Evolutionary conservation across 345 rosid species (phyloP).

Genomic region (Sonneratia alba): DNA sequence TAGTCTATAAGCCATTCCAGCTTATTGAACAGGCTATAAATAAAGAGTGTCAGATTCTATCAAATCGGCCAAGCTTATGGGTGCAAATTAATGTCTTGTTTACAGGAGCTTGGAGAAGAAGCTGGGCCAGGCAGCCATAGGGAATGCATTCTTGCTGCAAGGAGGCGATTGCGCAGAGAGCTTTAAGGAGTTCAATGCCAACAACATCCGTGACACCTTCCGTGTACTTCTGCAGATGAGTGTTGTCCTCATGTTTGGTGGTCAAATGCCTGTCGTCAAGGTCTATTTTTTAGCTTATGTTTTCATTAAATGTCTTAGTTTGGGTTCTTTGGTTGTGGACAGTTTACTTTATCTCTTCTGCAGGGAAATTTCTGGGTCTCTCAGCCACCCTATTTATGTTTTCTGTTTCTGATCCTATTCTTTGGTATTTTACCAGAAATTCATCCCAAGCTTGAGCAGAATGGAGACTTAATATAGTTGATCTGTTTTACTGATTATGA

Average conservation of each 20-base stretch:
- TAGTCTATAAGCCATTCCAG: no score
- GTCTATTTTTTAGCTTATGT: conserved; percentile 7
- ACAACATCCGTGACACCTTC: conserved; percentile 32
- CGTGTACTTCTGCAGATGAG: conserved; percentile 33
- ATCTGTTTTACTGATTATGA: not conserved
- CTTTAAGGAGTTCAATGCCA: conserved; percentile 33
- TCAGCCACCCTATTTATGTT: not conserved
- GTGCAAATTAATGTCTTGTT: not conserved
- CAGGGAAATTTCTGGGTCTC: not conserved
- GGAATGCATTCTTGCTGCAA: conserved; percentile 31
- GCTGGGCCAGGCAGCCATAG: conserved; percentile 29
- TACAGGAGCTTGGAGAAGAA: conserved; percentile 33
- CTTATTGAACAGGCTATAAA: no score
- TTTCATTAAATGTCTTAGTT: not conserved
- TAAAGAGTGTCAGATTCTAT: not conserved
- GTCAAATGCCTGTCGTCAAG: conserved; percentile 37
- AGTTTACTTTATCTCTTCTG: not conserved
- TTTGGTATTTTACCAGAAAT: not conserved
- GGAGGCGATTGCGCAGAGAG: conserved; percentile 41
- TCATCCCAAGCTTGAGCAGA: not conserved
- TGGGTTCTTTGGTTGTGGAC: not conserved
- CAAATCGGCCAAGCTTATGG: conserved; percentile 1
- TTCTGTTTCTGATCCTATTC: not conserved
- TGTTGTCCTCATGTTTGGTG: conserved; percentile 35
- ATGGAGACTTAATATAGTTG: not conserved